Evolutionary conservation across 2,329 filamentous ascomycete species (phyloP).

Genomic region (Calonectria montana): DNA sequence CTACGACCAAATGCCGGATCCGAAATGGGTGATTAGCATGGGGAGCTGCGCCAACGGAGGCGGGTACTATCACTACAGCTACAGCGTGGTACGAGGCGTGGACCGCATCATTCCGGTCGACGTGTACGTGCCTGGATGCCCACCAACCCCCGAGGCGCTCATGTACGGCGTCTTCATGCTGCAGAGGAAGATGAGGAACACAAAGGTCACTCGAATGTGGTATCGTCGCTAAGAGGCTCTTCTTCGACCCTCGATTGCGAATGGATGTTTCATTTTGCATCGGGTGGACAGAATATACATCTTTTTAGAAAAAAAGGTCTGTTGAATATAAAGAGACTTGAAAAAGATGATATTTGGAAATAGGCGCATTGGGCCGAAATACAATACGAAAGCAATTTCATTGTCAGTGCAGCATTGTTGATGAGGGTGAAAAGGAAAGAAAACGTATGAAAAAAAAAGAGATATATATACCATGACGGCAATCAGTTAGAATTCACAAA

Average conservation of each 20-base stretch:
- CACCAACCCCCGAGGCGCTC: conserved; percentile 59
- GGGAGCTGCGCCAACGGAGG: conserved; percentile 78
- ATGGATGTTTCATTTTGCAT: background rate
- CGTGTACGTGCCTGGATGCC: conserved; percentile 75
- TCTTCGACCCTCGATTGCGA: no score
- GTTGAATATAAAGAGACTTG: background rate
- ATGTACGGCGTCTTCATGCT: conserved; percentile 72
- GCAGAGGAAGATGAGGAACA: conserved; percentile 75
- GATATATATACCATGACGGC: background rate
- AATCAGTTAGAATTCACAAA: background rate
- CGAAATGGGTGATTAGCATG: conserved; percentile 74
- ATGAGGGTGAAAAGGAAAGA: background rate
- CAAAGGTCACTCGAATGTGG: conserved; percentile 60
- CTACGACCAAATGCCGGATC: conserved; percentile 77
- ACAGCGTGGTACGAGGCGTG: conserved; percentile 73
- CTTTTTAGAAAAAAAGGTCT: no score
- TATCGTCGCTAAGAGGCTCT: conserved; percentile 48
- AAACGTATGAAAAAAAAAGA: background rate
- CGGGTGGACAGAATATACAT: background rate
- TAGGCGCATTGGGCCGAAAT: background rate
- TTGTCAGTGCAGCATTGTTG: background rate
- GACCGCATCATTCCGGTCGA: conserved; percentile 76
- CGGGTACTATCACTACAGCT: conserved; percentile 81
- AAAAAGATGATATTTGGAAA: background rate
- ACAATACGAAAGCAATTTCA: background rate